These are phyloP conservation scores for Penicillium pancosmium DNA, from an alignment of 495 filamentous ascomycete genomes.

Conservation along the genomic window DNA sequence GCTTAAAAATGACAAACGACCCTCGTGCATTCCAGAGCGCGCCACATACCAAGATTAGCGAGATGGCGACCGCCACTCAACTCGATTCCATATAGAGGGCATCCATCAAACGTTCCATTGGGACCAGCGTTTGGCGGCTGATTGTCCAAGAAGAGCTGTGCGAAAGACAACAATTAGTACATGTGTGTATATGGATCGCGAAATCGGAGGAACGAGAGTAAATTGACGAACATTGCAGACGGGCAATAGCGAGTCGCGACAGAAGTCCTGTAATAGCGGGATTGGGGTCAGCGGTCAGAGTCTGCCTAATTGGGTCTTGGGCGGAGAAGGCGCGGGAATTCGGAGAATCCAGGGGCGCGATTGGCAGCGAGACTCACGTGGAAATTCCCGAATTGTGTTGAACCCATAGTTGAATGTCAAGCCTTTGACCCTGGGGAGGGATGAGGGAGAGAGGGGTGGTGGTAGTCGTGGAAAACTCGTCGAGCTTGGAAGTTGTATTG, in stretches of 20 bases:
- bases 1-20: too few species aligned
- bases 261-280: conserved; percentile 71
- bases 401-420: conserved; percentile 47
- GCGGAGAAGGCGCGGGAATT: conserved; percentile 14
- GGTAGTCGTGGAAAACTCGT: not conserved
- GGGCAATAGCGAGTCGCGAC: conserved; percentile 92
- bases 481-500: conserved; percentile 4
- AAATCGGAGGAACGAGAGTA: not conserved
- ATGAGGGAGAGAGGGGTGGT: not conserved
- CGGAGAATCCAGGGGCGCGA: not conserved
- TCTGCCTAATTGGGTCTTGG: conserved; percentile 8
- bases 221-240: conserved; percentile 85
- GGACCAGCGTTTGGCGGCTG: conserved; percentile 38
- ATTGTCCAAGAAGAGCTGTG: conserved; percentile 54
- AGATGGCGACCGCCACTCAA: conserved; percentile 65
- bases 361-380: conserved; percentile 60
- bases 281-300: conserved; percentile 24
- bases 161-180: not conserved
- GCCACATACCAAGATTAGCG: conserved; percentile 79
- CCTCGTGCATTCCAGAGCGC: not conserved
- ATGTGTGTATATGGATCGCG: too few species aligned
- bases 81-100: conserved; percentile 70
- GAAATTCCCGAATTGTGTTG: conserved; percentile 86
- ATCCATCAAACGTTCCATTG: conserved; percentile 62
- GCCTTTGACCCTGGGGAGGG: not conserved